phyloP scores from a whole-genome alignment of 345 rosid genomes.

The Syzygium grande region DNA sequence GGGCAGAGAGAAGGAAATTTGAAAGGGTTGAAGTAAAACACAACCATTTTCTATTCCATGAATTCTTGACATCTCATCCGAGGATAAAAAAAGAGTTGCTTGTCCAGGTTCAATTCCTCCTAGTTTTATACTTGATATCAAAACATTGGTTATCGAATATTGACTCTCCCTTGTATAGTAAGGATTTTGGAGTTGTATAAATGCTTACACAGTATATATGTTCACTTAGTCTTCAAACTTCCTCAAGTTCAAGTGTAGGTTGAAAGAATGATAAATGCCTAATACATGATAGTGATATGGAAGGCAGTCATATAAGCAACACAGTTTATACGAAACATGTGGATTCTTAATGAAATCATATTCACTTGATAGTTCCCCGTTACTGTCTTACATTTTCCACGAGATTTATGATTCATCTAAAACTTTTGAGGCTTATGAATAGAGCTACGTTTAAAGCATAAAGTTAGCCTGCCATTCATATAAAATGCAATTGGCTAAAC shows the following conservation, averaged over 20 bases:
- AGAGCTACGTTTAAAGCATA: neutral
- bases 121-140: neutral
- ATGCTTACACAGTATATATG: neutral
- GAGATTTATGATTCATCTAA: neutral
- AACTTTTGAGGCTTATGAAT: neutral
- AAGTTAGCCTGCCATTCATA: neutral
- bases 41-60: neutral
- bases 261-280: neutral
- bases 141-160: neutral
- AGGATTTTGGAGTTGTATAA: neutral
- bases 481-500: neutral
- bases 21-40: neutral
- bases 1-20: neutral
- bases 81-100: neutral
- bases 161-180: neutral
- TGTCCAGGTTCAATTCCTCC: neutral
- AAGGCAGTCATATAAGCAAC: neutral
- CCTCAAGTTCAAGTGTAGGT: neutral
- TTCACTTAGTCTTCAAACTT: neutral
- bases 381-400: too few species aligned
- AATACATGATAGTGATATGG: neutral
- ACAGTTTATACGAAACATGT: neutral
- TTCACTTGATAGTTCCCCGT: too few species aligned
- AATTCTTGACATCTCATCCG: neutral
- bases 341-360: too few species aligned